A percentile compares a stretch with the other conserved stretches of the same genome.
These are phyloP conservation scores for Sporisorium iseilematis-ciliati DNA, from an alignment of 1,284 basidiomycete species.

Conservation along the genomic window DNA sequence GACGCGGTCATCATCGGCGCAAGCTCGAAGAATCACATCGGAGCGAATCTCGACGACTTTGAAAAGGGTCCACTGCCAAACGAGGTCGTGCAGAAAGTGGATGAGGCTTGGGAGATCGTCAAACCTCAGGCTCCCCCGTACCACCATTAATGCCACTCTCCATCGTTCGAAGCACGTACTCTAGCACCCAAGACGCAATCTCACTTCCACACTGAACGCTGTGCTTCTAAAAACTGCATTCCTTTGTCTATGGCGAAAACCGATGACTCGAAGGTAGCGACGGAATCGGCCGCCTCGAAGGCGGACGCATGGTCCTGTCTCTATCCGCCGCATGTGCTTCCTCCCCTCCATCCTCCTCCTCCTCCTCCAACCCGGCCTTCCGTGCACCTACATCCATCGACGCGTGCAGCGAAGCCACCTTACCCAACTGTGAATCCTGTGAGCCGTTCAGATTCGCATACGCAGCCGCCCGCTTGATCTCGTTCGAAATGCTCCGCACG, in stretches of 20 bases:
- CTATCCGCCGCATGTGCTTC: conserved; percentile 13
- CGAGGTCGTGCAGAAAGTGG: conserved; percentile 49
- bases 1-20: conserved; percentile 56
- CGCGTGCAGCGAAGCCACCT: conserved; percentile 20
- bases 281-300: conserved; percentile 42
- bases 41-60: conserved; percentile 52
- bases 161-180: no score
- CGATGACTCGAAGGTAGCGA: conserved; percentile 34
- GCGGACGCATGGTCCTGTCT: conserved; percentile 44
- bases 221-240: no score
- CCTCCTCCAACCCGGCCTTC: conserved; percentile 16
- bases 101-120: conserved; percentile 55
- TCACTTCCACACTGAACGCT: no score
- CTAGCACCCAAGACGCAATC: no score
- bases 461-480: conserved; percentile 35
- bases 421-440: conserved; percentile 3
- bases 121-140: conserved; percentile 46
- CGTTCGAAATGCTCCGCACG: conserved; percentile 38
- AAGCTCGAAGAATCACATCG: conserved; percentile 52
- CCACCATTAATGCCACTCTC: conserved; percentile 26
- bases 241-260: conserved; percentile 19
- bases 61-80: conserved; percentile 48
- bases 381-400: conserved; percentile 21
- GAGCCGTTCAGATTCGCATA: conserved; percentile 8
- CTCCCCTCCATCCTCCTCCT: neutral